A percentile compares a stretch with the other conserved stretches of the same genome.
These are phyloP conservation scores for Sicyos baderoa DNA, from an alignment of 306 rosid genomes.

Conservation along the genomic window DNA sequence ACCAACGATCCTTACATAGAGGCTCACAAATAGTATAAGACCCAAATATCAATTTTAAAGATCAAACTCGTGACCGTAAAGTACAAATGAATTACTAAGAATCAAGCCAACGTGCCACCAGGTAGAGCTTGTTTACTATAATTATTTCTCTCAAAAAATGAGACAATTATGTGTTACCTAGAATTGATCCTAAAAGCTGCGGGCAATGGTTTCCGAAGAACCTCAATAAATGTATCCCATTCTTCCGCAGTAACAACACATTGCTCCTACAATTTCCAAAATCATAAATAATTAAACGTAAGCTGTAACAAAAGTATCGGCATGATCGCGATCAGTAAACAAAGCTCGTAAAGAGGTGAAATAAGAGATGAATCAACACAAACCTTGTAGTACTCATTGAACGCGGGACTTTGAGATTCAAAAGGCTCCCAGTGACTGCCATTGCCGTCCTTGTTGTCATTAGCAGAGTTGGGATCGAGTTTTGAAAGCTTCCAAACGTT, in stretches of 20 bases:
- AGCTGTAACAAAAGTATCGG: background rate
- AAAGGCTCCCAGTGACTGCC: background rate
- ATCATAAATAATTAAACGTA: background rate
- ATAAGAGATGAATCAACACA: too few species aligned
- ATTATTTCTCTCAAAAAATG: too few species aligned
- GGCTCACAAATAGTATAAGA: too few species aligned
- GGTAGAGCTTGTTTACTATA: too few species aligned
- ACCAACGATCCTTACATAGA: too few species aligned
- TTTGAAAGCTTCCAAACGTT: constrained; percentile 89
- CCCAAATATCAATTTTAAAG: too few species aligned
- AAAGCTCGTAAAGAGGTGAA: too few species aligned
- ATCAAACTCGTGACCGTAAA: too few species aligned
- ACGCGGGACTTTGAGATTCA: background rate
- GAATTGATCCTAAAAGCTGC: background rate
- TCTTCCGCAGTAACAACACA: background rate
- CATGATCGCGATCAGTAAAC: background rate
- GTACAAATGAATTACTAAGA: too few species aligned
- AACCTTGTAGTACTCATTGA: background rate
- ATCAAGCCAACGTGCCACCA: too few species aligned
- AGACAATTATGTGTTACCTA: background rate
- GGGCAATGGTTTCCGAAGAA: background rate
- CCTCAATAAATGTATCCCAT: background rate
- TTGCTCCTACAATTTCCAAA: background rate
- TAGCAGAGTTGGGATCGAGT: constrained; percentile 40
- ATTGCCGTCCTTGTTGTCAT: constrained; percentile 9